Evolutionary conservation across 2,329 filamentous ascomycete species (phyloP).

Genomic region (Aspergillus latus): DNA sequence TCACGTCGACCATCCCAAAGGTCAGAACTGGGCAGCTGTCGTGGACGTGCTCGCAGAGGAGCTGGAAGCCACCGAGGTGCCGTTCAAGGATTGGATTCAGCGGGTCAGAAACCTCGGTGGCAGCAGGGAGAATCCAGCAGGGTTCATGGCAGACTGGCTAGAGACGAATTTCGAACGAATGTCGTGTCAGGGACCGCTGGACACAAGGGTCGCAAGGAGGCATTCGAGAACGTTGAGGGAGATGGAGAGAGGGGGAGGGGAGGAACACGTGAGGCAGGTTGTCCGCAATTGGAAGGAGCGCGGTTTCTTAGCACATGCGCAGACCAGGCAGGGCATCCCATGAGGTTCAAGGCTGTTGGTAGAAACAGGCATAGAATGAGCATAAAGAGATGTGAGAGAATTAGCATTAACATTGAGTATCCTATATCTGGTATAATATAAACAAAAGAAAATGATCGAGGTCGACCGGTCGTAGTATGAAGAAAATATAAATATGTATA

Average conservation of each 20-base stretch:
- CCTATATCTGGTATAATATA: no score
- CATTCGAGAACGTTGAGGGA: conserved; percentile 33
- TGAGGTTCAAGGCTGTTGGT: no score
- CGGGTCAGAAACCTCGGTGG: conserved; percentile 29
- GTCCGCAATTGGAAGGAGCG: conserved; percentile 16
- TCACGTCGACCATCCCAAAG: conserved; percentile 48
- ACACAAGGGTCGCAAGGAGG: conserved; percentile 33
- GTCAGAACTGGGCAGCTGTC: conserved; percentile 45
- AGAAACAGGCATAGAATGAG: no score
- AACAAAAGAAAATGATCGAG: no score
- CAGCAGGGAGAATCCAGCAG: conserved; percentile 32
- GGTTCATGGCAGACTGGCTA: conserved; percentile 32
- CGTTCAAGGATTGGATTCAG: conserved; percentile 44
- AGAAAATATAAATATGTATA: no score
- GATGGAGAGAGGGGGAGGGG: not conserved
- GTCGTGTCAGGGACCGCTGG: conserved; percentile 48
- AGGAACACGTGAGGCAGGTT: conserved; percentile 14
- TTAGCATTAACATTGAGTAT: no score
- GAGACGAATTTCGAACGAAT: conserved; percentile 42
- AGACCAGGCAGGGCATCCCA: not conserved
- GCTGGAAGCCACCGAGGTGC: conserved; percentile 35
- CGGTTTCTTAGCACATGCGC: no score
- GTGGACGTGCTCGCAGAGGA: conserved; percentile 33
- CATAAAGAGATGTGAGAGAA: no score
- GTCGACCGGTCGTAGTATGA: no score